A percentile compares a stretch with the other conserved stretches of the same genome.
phyloP scores from a whole-genome alignment of 2,329 filamentous ascomycete genomes.

The Colletotrichum godetiae region DNA sequence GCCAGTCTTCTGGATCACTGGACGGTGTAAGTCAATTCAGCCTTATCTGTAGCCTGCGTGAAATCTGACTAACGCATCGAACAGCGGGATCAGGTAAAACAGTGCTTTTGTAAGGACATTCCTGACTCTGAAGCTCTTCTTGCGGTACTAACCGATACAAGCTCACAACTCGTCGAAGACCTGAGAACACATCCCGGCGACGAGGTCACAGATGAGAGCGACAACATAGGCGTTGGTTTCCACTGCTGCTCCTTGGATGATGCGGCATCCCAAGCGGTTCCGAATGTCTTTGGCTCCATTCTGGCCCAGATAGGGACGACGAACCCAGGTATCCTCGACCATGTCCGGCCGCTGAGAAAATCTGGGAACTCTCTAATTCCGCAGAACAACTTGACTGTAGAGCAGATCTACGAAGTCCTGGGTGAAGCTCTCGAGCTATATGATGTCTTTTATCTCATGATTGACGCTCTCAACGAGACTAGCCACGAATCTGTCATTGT shows the following conservation, averaged over 20 bases:
- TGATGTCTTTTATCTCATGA: conserved; percentile 37
- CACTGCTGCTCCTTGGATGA: conserved; percentile 41
- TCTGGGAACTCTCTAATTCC: conserved; percentile 31
- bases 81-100: conserved; percentile 44
- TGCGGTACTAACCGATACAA: conserved; percentile 5
- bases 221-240: conserved; percentile 37
- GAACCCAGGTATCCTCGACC: conserved; percentile 34
- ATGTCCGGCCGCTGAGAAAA: conserved; percentile 35
- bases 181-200: conserved; percentile 25
- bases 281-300: conserved; percentile 44
- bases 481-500: conserved; percentile 33
- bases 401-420: conserved; percentile 34
- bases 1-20: conserved; percentile 41
- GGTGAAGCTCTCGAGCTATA: conserved; percentile 23
- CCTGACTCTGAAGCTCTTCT: no score
- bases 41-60: no score
- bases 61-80: neutral
- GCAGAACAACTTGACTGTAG: conserved; percentile 37
- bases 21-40: conserved; percentile 38
- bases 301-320: conserved; percentile 38
- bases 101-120: conserved; percentile 39
- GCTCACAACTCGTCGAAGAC: conserved; percentile 40
- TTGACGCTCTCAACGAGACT: conserved; percentile 42
- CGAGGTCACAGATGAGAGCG: neutral
- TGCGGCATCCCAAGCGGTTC: conserved; percentile 40